These are phyloP conservation scores for Russula earlei DNA, from an alignment of 768 basidiomycete species.

Conservation along the genomic window DNA sequence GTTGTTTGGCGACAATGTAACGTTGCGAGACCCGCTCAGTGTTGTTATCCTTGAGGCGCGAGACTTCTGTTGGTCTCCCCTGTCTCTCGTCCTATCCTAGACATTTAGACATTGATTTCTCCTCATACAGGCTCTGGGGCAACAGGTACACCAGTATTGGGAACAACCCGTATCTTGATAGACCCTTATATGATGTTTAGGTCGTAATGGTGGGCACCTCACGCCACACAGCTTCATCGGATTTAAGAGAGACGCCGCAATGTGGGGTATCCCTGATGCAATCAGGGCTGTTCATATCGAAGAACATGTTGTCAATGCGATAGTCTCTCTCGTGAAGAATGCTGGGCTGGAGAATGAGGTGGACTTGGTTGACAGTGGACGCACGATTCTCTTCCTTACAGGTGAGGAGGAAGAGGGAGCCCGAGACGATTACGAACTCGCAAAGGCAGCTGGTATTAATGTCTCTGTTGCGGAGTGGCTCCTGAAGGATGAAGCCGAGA, in stretches of 20 bases:
- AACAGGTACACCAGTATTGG: constrained; percentile 42
- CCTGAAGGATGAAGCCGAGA: constrained; percentile 35
- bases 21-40: constrained; percentile 28
- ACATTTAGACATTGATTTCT: neutral
- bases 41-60: constrained; percentile 74
- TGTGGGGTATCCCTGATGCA: constrained; percentile 48
- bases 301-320: constrained; percentile 38
- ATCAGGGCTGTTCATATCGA: constrained; percentile 47
- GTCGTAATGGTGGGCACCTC: constrained; percentile 74
- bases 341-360: constrained; percentile 39
- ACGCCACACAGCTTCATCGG: constrained; percentile 39
- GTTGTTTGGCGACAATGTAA: constrained; percentile 1
- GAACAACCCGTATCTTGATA: neutral
- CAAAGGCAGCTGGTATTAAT: constrained; percentile 42
- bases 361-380: constrained; percentile 54
- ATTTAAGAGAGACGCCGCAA: constrained; percentile 32
- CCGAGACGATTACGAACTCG: constrained; percentile 41
- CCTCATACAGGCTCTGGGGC: constrained; percentile 53
- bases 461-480: constrained; percentile 39
- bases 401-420: constrained; percentile 33
- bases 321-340: constrained; percentile 41
- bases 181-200: constrained; percentile 27
- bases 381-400: constrained; percentile 40
- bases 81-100: neutral
- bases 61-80: constrained; percentile 60